These are phyloP conservation scores for Arabis alpina DNA, from an alignment of 345 rosid species.

Conservation along the genomic window DNA sequence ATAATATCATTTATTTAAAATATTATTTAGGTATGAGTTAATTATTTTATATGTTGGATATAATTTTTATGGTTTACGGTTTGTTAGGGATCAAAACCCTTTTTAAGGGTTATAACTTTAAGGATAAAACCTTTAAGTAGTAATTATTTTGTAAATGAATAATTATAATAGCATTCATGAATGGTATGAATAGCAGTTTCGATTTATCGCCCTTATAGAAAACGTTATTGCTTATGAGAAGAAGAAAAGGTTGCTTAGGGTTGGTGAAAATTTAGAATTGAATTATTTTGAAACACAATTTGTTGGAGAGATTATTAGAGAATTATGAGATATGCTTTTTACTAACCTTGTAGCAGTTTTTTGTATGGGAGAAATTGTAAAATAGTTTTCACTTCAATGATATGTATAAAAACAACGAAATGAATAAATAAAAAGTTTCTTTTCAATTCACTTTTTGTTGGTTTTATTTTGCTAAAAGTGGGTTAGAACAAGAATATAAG, in stretches of 20 bases:
- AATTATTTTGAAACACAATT: constrained; percentile 21
- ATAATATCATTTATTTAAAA: too few species aligned
- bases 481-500: constrained; percentile 10
- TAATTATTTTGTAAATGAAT: too few species aligned
- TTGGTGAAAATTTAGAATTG: constrained; percentile 28
- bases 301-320: constrained; percentile 33
- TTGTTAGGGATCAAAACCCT: too few species aligned
- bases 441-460: constrained; percentile 12
- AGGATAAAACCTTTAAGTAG: too few species aligned
- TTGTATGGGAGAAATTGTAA: constrained; percentile 28
- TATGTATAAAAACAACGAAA: constrained; percentile 34
- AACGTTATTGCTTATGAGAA: neutral
- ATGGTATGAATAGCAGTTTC: constrained; percentile 3
- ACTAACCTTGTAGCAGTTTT: constrained; percentile 37
- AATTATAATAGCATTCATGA: neutral
- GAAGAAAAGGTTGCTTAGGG: constrained; percentile 30
- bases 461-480: constrained; percentile 23
- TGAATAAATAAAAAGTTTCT: constrained; percentile 19
- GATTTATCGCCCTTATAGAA: constrained; percentile 15
- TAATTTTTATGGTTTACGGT: too few species aligned
- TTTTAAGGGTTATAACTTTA: too few species aligned
- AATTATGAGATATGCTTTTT: neutral
- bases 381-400: constrained; percentile 18
- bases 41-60: too few species aligned
- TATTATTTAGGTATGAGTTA: too few species aligned